A percentile compares a stretch with the other conserved stretches of the same genome.
Evolutionary conservation across 352 stramenopile species (phyloP).

Genomic region (Pythium brachiatum): DNA sequence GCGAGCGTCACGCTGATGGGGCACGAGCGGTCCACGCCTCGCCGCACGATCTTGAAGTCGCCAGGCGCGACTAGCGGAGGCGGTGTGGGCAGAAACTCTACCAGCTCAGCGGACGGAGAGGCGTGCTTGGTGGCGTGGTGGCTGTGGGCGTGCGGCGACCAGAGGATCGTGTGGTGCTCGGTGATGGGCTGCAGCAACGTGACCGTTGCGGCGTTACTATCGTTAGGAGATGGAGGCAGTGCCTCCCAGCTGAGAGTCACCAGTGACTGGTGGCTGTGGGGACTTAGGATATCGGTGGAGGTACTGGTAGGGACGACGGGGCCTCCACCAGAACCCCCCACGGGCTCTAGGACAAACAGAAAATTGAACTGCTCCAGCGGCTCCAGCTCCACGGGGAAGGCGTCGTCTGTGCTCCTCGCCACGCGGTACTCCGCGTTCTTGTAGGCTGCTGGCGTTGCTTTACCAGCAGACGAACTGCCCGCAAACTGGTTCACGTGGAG

Average conservation of each 20-base stretch:
- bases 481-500: constrained; percentile 53
- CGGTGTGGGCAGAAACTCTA: constrained; percentile 8
- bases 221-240: not conserved
- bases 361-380: constrained; percentile 70
- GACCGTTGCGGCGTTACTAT: not conserved
- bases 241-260: constrained; percentile 64
- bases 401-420: constrained; percentile 29
- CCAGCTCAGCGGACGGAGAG: not conserved
- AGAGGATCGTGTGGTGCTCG: constrained; percentile 68
- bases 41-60: constrained; percentile 18
- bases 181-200: constrained; percentile 41
- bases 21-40: constrained; percentile 32
- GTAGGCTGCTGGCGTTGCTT: not conserved
- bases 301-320: not conserved
- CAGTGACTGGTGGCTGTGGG: constrained; percentile 41
- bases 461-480: not conserved
- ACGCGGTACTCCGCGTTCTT: constrained; percentile 10
- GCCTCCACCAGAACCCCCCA: not conserved
- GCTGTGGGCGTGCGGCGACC: constrained; percentile 36
- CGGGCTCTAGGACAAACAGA: constrained; percentile 21
- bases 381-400: constrained; percentile 53
- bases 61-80: constrained; percentile 4
- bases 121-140: not conserved
- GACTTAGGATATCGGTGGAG: not conserved
- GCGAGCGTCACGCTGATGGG: constrained; percentile 43